Percentiles rank a stretch among this genome's conserved stretches.
phyloP scores from a whole-genome alignment of 192 early-diverging fungal species.

The Entomortierella beljakovae region DNA sequence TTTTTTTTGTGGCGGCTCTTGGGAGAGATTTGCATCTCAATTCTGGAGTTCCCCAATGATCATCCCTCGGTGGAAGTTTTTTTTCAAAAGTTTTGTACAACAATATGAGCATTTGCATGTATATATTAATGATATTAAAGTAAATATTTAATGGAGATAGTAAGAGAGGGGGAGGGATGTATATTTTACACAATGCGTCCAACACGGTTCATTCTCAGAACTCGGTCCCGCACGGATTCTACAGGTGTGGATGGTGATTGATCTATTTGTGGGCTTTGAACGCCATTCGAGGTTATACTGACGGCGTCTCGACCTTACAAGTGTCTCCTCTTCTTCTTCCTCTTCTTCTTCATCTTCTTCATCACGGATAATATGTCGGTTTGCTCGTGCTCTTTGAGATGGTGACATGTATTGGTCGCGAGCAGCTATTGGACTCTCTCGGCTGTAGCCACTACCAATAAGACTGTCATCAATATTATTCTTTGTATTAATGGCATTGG shows the following conservation, averaged over 20 bases:
- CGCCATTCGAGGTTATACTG: background rate
- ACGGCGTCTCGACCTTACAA: slow-evolving; percentile 27
- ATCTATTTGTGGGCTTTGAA: background rate
- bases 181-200: slow-evolving; percentile 20
- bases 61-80: no score
- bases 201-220: slow-evolving; percentile 45
- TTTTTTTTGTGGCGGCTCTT: no score
- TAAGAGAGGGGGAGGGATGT: no score
- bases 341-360: slow-evolving; percentile 14
- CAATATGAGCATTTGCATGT: no score
- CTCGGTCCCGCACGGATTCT: slow-evolving; percentile 43
- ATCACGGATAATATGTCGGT: background rate
- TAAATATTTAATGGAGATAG: no score
- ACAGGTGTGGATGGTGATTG: slow-evolving; percentile 1
- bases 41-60: no score
- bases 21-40: no score
- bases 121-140: no score
- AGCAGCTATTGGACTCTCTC: background rate
- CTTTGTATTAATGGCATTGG: background rate
- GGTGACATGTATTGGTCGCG: slow-evolving; percentile 23
- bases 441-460: background rate
- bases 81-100: no score
- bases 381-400: slow-evolving; percentile 21
- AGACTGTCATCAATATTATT: background rate
- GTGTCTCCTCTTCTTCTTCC: slow-evolving; percentile 44